These are phyloP conservation scores for Lactifluus pinguis DNA, from an alignment of 768 basidiomycete genomes.

Conservation along the genomic window DNA sequence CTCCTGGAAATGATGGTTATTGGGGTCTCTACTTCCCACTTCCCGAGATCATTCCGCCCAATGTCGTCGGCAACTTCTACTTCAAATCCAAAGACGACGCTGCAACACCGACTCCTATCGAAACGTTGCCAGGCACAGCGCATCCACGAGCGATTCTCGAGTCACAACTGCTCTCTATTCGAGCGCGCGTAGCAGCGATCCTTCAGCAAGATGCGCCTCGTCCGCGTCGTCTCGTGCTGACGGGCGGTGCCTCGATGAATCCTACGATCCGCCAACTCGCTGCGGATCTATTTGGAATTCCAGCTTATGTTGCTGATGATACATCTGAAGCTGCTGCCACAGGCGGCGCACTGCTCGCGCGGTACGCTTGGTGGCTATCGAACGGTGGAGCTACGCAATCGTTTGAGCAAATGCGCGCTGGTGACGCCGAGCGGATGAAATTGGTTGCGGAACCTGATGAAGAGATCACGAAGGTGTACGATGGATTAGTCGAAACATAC, in stretches of 20 bases:
- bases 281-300: conserved; percentile 72
- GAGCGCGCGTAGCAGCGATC: conserved; percentile 59
- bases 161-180: conserved; percentile 78
- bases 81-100: conserved; percentile 35
- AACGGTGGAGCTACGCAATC: conserved; percentile 34
- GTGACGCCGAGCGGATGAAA: conserved; percentile 42
- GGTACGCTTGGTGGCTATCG: conserved; percentile 58
- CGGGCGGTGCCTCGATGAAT: conserved; percentile 74
- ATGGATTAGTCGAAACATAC: conserved; percentile 44
- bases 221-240: conserved; percentile 61
- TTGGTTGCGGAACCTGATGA: conserved; percentile 52
- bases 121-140: conserved; percentile 33
- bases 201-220: conserved; percentile 46
- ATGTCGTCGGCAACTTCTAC: conserved; percentile 61
- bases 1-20: conserved; percentile 49
- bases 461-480: conserved; percentile 42
- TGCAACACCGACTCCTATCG: conserved; percentile 15
- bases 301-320: conserved; percentile 51
- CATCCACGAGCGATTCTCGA: conserved; percentile 76
- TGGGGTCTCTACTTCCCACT: conserved; percentile 76
- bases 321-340: conserved; percentile 59
- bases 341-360: conserved; percentile 65
- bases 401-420: conserved; percentile 56
- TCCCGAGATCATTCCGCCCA: conserved; percentile 81
- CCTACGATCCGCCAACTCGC: conserved; percentile 61